Conservation (phyloP, 768 basidiomycete genomes). For the Termitomyces sp. region DNA sequence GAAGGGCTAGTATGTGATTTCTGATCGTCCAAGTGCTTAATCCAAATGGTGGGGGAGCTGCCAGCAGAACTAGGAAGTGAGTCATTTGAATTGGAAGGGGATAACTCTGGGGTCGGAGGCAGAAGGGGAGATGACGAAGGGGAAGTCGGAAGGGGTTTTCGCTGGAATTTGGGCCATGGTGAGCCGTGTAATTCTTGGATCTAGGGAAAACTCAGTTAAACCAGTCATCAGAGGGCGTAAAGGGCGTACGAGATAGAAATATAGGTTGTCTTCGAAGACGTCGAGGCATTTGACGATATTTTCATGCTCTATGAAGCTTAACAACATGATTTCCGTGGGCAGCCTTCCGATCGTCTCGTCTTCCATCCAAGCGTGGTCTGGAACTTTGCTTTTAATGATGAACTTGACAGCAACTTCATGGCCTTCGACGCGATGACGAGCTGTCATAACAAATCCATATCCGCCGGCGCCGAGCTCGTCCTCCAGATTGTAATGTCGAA, state of each 20-base stretch:
- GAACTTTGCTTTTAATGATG: constrained; percentile 78
- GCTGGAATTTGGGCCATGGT: constrained; percentile 68
- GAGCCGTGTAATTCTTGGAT: constrained; percentile 92
- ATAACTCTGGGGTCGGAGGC: constrained; percentile 51
- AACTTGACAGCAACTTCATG: constrained; percentile 93
- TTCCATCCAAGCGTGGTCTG: constrained; percentile 58
- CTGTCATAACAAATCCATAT: constrained; percentile 94
- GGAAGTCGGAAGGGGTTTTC: constrained; percentile 23
- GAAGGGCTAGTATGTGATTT: constrained; percentile 2
- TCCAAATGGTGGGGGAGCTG: constrained; percentile 34
- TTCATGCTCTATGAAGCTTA: constrained; percentile 72
- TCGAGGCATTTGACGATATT: constrained; percentile 84
- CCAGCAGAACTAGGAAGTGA: constrained; percentile 44
- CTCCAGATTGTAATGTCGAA: constrained; percentile 55
- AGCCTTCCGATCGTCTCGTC: constrained; percentile 61
- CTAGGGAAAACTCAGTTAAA: constrained; percentile 35
- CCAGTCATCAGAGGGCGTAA: not conserved
- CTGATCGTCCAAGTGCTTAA: constrained; percentile 7
- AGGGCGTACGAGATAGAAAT: constrained; percentile 80
- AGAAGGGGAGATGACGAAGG: constrained; percentile 26
- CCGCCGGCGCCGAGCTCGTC: constrained; percentile 89
- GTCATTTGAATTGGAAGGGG: constrained; percentile 52
- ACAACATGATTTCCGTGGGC: constrained; percentile 80
- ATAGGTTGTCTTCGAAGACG: constrained; percentile 78
- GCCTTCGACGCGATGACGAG: constrained; percentile 55